phyloP scores from a whole-genome alignment of 371 early-diverging fungal genomes.

The Rhizopus delemar region DNA sequence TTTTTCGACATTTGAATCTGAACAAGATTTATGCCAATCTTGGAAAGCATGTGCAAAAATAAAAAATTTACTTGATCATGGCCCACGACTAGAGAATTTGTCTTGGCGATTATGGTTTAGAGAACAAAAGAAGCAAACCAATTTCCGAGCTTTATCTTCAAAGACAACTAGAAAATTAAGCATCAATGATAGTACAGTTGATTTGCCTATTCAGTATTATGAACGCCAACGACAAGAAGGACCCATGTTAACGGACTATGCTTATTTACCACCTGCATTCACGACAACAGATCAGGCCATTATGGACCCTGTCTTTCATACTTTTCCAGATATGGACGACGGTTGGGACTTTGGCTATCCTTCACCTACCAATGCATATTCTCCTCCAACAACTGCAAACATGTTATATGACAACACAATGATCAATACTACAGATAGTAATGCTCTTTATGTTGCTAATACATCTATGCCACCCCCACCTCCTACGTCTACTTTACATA shows the following conservation, averaged over 20 bases:
- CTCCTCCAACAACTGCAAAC: background rate
- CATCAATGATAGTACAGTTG: slow-evolving; percentile 27
- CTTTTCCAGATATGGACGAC: slow-evolving; percentile 4
- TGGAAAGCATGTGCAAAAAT: slow-evolving; percentile 87
- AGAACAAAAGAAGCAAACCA: slow-evolving; percentile 13
- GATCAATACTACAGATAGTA: background rate
- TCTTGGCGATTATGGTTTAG: slow-evolving; percentile 83
- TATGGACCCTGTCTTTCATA: slow-evolving; percentile 11
- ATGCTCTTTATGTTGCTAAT: slow-evolving; percentile 25
- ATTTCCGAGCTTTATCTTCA: slow-evolving; percentile 5
- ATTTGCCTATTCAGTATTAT: slow-evolving; percentile 10
- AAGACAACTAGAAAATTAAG: slow-evolving; percentile 11
- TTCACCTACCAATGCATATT: background rate
- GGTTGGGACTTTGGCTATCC: slow-evolving; percentile 3
- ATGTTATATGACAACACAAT: background rate
- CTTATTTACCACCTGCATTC: slow-evolving; percentile 5
- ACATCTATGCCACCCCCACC: slow-evolving; percentile 32
- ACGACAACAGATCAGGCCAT: slow-evolving; percentile 10
- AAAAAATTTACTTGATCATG: slow-evolving; percentile 82
- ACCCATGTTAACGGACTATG: slow-evolving; percentile 6
- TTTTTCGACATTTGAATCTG: slow-evolving; percentile 65
- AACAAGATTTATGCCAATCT: slow-evolving; percentile 71
- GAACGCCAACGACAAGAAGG: background rate
- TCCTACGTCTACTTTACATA: slow-evolving; percentile 25
- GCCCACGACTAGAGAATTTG: slow-evolving; percentile 82